Evolutionary conservation across 2,329 filamentous ascomycete species (phyloP).

Genomic region (Colletotrichum sp.): DNA sequence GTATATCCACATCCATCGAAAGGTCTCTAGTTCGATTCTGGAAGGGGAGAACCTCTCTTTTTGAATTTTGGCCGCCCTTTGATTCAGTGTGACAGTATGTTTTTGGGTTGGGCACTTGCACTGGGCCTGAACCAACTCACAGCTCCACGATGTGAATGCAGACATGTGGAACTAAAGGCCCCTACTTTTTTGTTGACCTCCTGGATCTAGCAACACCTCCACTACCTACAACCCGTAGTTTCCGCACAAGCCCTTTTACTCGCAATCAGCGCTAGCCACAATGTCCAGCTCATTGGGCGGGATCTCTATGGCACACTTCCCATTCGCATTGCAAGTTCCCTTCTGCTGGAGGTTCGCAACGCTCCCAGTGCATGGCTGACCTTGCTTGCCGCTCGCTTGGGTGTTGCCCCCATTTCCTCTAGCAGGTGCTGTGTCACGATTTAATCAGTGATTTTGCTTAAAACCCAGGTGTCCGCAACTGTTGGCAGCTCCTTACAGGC

Average conservation of each 20-base stretch:
- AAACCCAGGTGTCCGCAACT: background rate
- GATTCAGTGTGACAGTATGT: background rate
- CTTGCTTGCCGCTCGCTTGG: background rate
- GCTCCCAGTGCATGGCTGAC: background rate
- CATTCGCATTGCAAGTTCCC: background rate
- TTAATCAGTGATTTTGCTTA: background rate
- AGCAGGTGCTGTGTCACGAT: background rate
- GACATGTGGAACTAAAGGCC: background rate
- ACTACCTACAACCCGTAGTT: background rate
- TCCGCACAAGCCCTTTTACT: background rate
- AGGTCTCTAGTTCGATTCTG: conserved; percentile 11
- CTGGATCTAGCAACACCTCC: background rate
- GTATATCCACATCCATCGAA: background rate
- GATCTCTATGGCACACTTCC: background rate
- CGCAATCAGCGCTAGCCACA: background rate
- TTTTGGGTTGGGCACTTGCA: background rate
- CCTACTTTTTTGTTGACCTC: background rate
- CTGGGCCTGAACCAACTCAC: background rate
- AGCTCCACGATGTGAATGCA: too few relatives aligned
- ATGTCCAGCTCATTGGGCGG: background rate
- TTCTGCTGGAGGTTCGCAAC: background rate
- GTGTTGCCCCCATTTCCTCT: background rate
- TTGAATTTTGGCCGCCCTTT: background rate
- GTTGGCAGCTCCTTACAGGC: background rate
- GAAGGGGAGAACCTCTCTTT: background rate